phyloP scores from a whole-genome alignment of 305 asterid genomes.

The Fraxinus nigra region DNA sequence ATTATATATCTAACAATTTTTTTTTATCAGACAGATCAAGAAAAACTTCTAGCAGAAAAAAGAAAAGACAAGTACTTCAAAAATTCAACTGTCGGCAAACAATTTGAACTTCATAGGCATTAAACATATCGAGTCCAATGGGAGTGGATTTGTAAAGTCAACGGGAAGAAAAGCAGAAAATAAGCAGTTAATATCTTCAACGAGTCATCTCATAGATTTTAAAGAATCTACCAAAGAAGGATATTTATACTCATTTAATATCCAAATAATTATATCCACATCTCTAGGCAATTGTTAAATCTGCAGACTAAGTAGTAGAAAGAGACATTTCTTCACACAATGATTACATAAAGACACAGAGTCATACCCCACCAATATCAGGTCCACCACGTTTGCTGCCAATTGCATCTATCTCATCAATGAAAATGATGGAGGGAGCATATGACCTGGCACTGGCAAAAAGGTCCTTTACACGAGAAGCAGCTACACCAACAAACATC shows the following conservation, averaged over 20 bases:
- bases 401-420: conserved; percentile 98
- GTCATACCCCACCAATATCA: conserved; percentile 97
- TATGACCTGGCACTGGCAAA: conserved; percentile 91
- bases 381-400: conserved; percentile 99
- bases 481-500: conserved; percentile 99
- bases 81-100: background rate
- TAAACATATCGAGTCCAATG: background rate
- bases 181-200: conserved; percentile 3
- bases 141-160: background rate
- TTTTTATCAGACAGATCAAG: background rate
- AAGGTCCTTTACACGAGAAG: conserved; percentile 98
- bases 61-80: conserved; percentile 4
- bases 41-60: background rate
- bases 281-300: background rate
- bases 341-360: conserved; percentile 11
- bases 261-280: conserved; percentile 3
- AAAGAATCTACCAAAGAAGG: conserved; percentile 5
- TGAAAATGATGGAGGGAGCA: conserved; percentile 96
- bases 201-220: conserved; percentile 12
- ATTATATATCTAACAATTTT: background rate
- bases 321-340: conserved; percentile 4
- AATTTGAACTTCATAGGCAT: background rate
- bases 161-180: background rate
- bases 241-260: conserved; percentile 1
- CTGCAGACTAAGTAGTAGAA: conserved; percentile 17